Evolutionary conservation across 2,329 filamentous ascomycete species (phyloP).

Genomic region (Fusarium oxysporum): DNA sequence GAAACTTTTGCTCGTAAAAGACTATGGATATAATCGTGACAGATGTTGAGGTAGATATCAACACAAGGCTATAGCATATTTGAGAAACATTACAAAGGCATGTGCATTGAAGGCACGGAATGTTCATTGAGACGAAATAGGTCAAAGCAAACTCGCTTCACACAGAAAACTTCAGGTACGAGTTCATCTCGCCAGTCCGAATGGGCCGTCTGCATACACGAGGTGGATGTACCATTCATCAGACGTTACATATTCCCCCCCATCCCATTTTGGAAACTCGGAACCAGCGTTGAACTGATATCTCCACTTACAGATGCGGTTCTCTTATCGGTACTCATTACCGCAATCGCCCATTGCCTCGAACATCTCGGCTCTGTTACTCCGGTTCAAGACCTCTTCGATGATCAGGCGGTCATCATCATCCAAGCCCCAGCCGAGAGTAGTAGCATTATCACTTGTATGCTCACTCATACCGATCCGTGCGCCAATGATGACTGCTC

Average conservation of each 20-base stretch:
- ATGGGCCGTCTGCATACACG: not conserved
- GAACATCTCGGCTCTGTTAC: not conserved
- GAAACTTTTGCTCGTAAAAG: rapidly evolving
- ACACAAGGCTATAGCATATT: rapidly evolving
- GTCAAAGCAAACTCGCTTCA: no score
- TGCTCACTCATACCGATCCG: not conserved
- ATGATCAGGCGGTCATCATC: not conserved
- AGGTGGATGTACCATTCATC: not conserved
- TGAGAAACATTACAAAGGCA: not conserved
- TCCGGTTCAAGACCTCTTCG: not conserved
- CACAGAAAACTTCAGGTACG: not conserved
- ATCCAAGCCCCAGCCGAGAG: not conserved
- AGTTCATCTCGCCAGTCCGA: not conserved
- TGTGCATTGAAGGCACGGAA: not conserved
- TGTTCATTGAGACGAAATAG: not conserved
- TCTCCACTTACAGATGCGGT: rapidly evolving
- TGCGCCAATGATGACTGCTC: not conserved
- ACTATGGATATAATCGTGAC: no score
- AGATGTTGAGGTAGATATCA: not conserved
- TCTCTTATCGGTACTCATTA: not conserved
- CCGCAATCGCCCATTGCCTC: not conserved
- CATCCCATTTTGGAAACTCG: not conserved
- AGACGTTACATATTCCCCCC: not conserved
- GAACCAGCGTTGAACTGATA: not conserved
- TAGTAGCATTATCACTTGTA: not conserved